Evolutionary conservation across 2,329 filamentous ascomycete species (phyloP), one percentile per base, ranked within the genome.

Genomic region (Penicillium rolfsii): DNA sequence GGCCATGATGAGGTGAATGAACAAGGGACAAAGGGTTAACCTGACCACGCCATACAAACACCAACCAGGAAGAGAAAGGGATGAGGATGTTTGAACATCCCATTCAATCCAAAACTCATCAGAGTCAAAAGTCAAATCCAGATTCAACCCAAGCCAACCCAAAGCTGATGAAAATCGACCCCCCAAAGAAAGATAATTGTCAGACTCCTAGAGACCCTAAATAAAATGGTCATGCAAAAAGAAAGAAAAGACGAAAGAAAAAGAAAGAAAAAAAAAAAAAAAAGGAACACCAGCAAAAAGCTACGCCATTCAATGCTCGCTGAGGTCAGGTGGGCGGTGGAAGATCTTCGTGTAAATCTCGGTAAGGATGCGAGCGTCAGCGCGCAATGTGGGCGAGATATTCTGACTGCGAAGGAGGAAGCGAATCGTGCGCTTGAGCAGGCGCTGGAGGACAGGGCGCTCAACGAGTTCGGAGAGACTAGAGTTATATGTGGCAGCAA

Each of bases 401-500:
- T 88, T 85, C 35, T 87, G 83, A 33, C 91, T 87, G 59, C 89
- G 82, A 49, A 84, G 79, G 55, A 98, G 83, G 73, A 97, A 94
- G 2, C 77, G 76, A 64, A 97, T 92, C 0, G 94, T 98, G 63
- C 86, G 87, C 43, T 81, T 73, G 59, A 96, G 87, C 0, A 96
- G 83, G 1, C 76, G 72, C 48, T 83, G 79, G 7, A 96, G 79
- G 2, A 80, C 77, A 0, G 82, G 74, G 52, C 79, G 77, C 3
- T 86, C 75, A 22, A 96, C 83, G 33, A 87, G 84, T 5, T 79
- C 74, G 5, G 78, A 78, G 1, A 96, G 83, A 4, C 81, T 83
- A 50, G 94, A 90, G 63, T 84, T 85, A 76, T 87, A 93, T 3
- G 89, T 90, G 1, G 94, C 93, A 28, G 91, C 87, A 2, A 99